A percentile compares a stretch with the other conserved stretches of the same genome.
phyloP scores from a whole-genome alignment of 2,329 filamentous ascomycete species.

The Keithomyces neogunnii region DNA sequence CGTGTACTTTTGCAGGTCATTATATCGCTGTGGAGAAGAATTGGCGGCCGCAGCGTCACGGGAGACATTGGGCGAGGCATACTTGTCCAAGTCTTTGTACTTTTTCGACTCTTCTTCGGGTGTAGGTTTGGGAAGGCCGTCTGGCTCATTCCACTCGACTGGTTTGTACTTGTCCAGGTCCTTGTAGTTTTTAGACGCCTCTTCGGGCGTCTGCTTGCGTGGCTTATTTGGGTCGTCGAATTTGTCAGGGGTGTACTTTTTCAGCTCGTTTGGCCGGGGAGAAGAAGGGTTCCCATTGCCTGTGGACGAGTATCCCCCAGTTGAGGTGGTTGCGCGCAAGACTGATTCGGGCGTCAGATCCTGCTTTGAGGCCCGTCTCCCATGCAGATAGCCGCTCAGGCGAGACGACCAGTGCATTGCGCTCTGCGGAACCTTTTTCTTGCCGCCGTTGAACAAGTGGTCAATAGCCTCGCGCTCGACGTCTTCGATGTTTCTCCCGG shows the following conservation, averaged over 20 bases:
- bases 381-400: conserved; percentile 23
- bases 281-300: conserved; percentile 44
- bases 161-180: conserved; percentile 33
- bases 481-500: conserved; percentile 34
- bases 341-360: conserved; percentile 14
- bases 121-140: conserved; percentile 19
- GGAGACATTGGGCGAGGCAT: conserved; percentile 21
- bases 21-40: conserved; percentile 15
- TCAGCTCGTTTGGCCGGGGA: conserved; percentile 16
- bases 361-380: conserved; percentile 11
- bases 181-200: conserved; percentile 28
- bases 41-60: conserved; percentile 19
- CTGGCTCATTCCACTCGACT: conserved; percentile 20
- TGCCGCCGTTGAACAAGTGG: conserved; percentile 29
- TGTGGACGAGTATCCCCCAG: conserved; percentile 5
- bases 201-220: conserved; percentile 18
- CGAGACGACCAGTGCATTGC: conserved; percentile 11
- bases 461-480: conserved; percentile 36
- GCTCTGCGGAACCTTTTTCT: conserved; percentile 5
- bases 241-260: conserved; percentile 21
- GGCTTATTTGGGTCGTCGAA: conserved; percentile 20
- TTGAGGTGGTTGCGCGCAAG: conserved; percentile 15
- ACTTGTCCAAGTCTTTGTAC: conserved; percentile 28
- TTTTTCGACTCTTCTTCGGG: conserved; percentile 20
- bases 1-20: conserved; percentile 33